phyloP scores from a whole-genome alignment of 2,329 filamentous ascomycete species.

The Hypoxylon sp. region DNA sequence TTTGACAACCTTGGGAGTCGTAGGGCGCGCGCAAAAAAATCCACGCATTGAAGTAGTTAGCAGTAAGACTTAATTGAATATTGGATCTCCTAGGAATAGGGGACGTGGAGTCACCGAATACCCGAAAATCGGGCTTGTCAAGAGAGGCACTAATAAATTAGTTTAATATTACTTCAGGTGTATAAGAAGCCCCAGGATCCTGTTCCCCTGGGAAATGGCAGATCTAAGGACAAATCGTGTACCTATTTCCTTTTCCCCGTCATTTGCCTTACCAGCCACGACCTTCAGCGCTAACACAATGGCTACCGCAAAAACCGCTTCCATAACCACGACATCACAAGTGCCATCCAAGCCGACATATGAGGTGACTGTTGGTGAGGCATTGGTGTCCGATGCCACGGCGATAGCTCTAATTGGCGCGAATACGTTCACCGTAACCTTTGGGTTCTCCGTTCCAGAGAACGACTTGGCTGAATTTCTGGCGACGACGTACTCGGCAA shows the following conservation, averaged over 20 bases:
- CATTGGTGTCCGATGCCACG: slow-evolving; percentile 46
- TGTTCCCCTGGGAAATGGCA: neutral
- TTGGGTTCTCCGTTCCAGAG: slow-evolving; percentile 47
- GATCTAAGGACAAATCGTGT: neutral
- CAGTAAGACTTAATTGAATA: neutral
- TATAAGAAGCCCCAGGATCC: neutral
- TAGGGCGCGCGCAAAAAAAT: slow-evolving; percentile 28
- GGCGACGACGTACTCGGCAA: slow-evolving; percentile 44
- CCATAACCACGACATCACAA: slow-evolving; percentile 1
- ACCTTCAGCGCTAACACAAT: slow-evolving; percentile 9
- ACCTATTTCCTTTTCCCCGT: too few species aligned
- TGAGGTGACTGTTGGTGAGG: slow-evolving; percentile 44
- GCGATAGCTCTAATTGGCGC: slow-evolving; percentile 50
- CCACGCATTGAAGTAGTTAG: neutral
- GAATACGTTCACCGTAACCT: slow-evolving; percentile 50
- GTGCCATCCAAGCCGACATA: neutral
- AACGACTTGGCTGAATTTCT: slow-evolving; percentile 49
- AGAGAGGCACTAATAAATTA: neutral
- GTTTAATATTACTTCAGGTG: neutral
- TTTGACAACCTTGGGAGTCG: slow-evolving; percentile 36
- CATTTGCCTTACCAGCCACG: neutral
- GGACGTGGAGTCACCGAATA: slow-evolving; percentile 13
- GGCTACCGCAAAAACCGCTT: slow-evolving; percentile 30
- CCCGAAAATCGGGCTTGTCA: slow-evolving; percentile 24
- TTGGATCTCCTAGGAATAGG: slow-evolving; percentile 2